These are phyloP conservation scores for Gyromitra esculenta DNA, from an alignment of 2,329 filamentous ascomycete genomes.

Conservation along the genomic window DNA sequence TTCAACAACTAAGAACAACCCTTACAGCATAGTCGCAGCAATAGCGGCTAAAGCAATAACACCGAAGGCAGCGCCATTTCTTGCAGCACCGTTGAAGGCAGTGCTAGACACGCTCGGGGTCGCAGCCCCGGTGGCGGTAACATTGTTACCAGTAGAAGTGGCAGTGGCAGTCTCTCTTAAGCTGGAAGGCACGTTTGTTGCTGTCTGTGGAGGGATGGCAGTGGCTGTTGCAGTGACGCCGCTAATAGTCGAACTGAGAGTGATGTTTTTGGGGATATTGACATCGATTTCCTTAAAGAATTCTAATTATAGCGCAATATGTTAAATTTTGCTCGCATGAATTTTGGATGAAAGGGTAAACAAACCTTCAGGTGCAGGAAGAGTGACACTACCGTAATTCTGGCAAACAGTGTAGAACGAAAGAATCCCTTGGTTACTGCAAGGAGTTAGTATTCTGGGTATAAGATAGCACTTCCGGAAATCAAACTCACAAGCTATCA, in stretches of 20 bases:
- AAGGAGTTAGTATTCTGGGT: not conserved
- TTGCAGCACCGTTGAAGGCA: not conserved
- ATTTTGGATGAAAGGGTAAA: not conserved
- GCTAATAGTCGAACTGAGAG: not conserved
- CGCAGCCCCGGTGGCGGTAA: not conserved
- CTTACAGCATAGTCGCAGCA: conserved; percentile 20
- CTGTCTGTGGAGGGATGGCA: conserved; percentile 7
- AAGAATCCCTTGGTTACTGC: not conserved
- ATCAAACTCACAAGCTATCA: conserved; percentile 15
- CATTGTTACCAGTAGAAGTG: not conserved
- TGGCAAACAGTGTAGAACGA: conserved; percentile 1
- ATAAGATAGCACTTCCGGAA: not conserved
- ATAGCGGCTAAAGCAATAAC: conserved; percentile 4
- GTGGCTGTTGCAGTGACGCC: not conserved
- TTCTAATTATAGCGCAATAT: not conserved
- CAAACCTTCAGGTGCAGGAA: conserved; percentile 7
- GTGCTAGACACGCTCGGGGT: not conserved
- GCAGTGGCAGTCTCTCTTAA: conserved; percentile 18
- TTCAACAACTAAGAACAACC: not conserved
- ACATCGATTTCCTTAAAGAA: conserved; percentile 27
- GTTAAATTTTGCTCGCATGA: not conserved
- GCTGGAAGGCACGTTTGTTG: not conserved
- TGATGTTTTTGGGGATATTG: not conserved
- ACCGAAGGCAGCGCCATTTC: conserved; percentile 18
- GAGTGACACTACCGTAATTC: not conserved